Base-by-base conservation (phyloP, 768 basidiomycete genomes). In the Lyophyllum atratum region DNA sequence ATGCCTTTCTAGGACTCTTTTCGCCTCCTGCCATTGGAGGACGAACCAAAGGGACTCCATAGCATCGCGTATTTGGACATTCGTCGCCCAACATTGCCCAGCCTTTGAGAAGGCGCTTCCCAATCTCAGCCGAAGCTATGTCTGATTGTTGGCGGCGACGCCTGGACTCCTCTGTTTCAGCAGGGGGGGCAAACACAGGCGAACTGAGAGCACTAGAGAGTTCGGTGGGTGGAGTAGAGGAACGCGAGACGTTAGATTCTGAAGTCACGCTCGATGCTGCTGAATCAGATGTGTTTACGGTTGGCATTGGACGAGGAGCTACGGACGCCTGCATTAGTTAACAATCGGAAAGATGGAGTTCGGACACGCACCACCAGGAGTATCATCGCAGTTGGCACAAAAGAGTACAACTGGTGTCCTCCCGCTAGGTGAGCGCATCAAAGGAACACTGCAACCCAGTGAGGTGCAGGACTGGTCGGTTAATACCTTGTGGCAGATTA, bases 71-170 rank as follows among this genome's bases (percentile, higher is more conserved):
- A 63, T 83, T 88, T 0, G 85, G 83, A 66, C 93, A 95, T 72
- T 93, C 91, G 34, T 94, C 91, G 22, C 80, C 90, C n/a, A 95
- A 77, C 89, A 95, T 91, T 0, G 93, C 85, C 90, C 91, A 95
- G 39, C 90, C 93, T 62, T 84, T 85, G 45, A 95, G 72, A 57
- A 95, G 76, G 24, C 85, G 81, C 59, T 83, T 86, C 43, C 90
- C 93, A 28, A 95, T 90, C 65, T 89, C 89, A 49, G 85, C 72
- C 2, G 92, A 91, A 15, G 93, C 93, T 39, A 70, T 74, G 68
- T 95, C 92, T 2, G 90, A 92, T 69, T 94, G 92, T 57, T 86
- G 85, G 52, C 93, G 84, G 28, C 93, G 81, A 33, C 82, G 83
- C 22, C 85, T 73, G 22, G 78, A 80, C 60, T 86, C 84, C 61